Conservation (phyloP, 306 rosid genomes). For the Potentilla sterilis region DNA sequence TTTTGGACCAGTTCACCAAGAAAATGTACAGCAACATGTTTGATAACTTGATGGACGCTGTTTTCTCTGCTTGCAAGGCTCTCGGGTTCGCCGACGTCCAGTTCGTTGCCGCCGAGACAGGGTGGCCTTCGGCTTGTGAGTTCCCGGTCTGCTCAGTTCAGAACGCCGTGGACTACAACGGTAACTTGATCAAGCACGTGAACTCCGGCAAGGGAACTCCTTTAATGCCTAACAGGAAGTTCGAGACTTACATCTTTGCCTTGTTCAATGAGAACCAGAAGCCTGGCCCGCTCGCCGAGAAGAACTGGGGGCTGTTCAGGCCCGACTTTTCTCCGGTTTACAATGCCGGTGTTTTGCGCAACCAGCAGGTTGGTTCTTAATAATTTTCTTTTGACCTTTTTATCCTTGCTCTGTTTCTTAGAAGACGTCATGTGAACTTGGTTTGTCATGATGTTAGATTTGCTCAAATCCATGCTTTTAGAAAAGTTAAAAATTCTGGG, state of each 20-base stretch:
- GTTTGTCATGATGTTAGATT: neutral
- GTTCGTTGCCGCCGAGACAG: constrained; percentile 69
- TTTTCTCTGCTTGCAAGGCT: constrained; percentile 61
- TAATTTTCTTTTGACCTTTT: neutral
- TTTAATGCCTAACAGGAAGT: constrained; percentile 74
- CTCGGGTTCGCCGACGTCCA: constrained; percentile 56
- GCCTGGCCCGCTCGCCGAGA: constrained; percentile 84
- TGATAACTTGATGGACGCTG: constrained; percentile 68
- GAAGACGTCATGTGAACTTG: neutral
- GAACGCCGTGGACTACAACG: constrained; percentile 54
- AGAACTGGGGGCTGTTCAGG: constrained; percentile 75
- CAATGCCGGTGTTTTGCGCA: constrained; percentile 52
- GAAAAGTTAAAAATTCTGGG: neutral
- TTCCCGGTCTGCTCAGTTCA: constrained; percentile 56
- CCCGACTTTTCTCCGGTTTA: constrained; percentile 82
- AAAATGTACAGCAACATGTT: constrained; percentile 68
- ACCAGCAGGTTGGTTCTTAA: constrained; percentile 33
- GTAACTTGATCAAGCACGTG: constrained; percentile 50
- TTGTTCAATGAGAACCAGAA: constrained; percentile 82
- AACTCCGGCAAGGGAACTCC: constrained; percentile 68
- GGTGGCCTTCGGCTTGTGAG: constrained; percentile 88
- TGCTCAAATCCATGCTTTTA: neutral
- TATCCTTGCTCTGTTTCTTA: neutral
- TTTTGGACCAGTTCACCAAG: constrained; percentile 47
- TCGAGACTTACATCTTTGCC: constrained; percentile 65